Evolutionary conservation across 768 basidiomycete species (phyloP), one percentile per base, ranked within the genome.

Genomic region (Glaciozyma antarctica): DNA sequence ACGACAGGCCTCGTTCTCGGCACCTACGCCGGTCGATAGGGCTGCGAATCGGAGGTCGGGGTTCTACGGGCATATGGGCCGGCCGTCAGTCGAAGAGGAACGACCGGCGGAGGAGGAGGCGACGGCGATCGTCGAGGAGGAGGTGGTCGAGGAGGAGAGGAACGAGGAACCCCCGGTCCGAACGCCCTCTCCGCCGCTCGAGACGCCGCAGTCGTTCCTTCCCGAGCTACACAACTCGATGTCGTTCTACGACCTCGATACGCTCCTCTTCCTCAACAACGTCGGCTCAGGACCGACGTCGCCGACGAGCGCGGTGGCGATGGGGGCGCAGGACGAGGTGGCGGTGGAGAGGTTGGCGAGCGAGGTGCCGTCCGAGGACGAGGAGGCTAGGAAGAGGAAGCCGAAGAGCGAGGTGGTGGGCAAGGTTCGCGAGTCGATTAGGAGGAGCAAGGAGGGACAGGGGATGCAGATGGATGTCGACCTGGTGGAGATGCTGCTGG

Each of bases 161-260:
- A 30, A 12, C 16, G 24, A 49, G 32, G 28, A 8, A 9, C 43
- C 5, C 16, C 45, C 30, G 5, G 22, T 6, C 4, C 34, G 28
- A 13, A 38, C 61, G 53, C 45, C 22, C 1, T 30, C 61, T n/a
- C 26, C 53, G 19, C n/a, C 65, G 38, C 1, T 34, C 53, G 6
- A n/a, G 30, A 12, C 22, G 53, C n/a, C 44, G 28, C n/a, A 17
- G 17, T 56, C 34, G 3, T 63, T 43, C 53, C 52, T 56, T 13
- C 48, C 38, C 44, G 61, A 67, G 5, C 58, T 71, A 3, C 70
- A 71, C 53, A 38, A 60, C n/a, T 55, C 55, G 48, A 45, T 94
- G 75, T 93, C 91, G 21, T 81, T 94, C 78, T 87, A 84, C 64
- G 82, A 85, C 54, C 79, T 84, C 0, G 91, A 94, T 75, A 92